phyloP scores from a whole-genome alignment of 495 filamentous ascomycete genomes.

The Podospora pseudoanserina region DNA sequence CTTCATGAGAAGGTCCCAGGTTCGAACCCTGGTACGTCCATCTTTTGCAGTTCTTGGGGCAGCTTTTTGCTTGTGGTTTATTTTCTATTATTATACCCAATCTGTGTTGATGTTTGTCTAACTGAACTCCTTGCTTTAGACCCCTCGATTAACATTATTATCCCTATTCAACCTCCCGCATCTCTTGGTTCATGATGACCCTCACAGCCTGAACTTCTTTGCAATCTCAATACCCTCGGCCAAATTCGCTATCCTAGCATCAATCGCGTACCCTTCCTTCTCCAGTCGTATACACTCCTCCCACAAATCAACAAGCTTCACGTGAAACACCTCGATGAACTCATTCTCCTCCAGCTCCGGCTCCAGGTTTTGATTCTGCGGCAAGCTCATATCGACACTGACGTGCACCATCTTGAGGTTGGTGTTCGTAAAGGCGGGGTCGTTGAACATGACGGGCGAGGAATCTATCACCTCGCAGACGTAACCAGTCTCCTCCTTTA shows the following conservation, averaged over 20 bases:
- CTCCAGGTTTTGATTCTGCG: constrained; percentile 63
- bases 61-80: constrained; percentile 37
- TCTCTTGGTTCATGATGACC: constrained; percentile 6
- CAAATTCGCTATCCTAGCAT: constrained; percentile 77
- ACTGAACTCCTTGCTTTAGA: background rate
- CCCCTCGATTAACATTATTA: background rate
- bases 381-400: constrained; percentile 66
- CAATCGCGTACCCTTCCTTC: constrained; percentile 73
- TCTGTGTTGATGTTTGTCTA: background rate
- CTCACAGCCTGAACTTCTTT: constrained; percentile 46
- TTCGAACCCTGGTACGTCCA: background rate
- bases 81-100: background rate
- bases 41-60: background rate
- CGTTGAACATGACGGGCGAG: constrained; percentile 74
- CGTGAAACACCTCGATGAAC: constrained; percentile 81
- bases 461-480: constrained; percentile 63
- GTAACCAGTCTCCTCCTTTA: constrained; percentile 94
- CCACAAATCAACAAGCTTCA: constrained; percentile 63
- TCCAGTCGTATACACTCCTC: constrained; percentile 66
- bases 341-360: constrained; percentile 83
- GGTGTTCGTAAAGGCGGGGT: constrained; percentile 81
- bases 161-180: background rate
- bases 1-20: background rate
- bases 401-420: constrained; percentile 83
- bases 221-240: constrained; percentile 84